Conservation (phyloP, 805 yeast species). For the Yamadazyma insecticola region DNA sequence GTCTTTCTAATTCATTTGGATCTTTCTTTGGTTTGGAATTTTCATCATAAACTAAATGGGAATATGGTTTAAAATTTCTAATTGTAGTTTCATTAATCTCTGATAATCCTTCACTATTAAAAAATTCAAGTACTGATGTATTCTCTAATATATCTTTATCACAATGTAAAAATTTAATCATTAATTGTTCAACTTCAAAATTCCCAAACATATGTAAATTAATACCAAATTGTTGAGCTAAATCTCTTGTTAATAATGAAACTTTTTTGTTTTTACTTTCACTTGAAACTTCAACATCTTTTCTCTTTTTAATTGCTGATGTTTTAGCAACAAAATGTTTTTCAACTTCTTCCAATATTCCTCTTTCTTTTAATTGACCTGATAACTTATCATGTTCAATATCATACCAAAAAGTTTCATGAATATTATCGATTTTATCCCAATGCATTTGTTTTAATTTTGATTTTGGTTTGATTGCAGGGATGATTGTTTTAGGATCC, state of each 20-base stretch:
- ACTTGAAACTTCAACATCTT: conserved; percentile 14
- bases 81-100: conserved; percentile 55
- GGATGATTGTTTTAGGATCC: conserved; percentile 7
- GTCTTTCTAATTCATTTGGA: conserved; percentile 55
- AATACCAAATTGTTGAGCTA: conserved; percentile 87
- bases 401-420: conserved; percentile 81
- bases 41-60: conserved; percentile 42
- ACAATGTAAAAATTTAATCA: conserved; percentile 54
- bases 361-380: conserved; percentile 64
- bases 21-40: conserved; percentile 46
- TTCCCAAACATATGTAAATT: conserved; percentile 62
- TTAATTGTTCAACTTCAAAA: conserved; percentile 50
- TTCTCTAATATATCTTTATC: conserved; percentile 51
- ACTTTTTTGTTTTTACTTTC: conserved; percentile 39
- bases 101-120: conserved; percentile 59
- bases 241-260: conserved; percentile 72
- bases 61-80: conserved; percentile 59
- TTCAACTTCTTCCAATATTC: conserved; percentile 81
- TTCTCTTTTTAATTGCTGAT: conserved; percentile 31
- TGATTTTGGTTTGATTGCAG: conserved; percentile 52
- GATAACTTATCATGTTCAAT: conserved; percentile 55
- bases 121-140: conserved; percentile 61
- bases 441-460: conserved; percentile 94
- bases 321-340: conserved; percentile 83
- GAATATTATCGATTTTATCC: conserved; percentile 86